A percentile compares a stretch with the other conserved stretches of the same genome.
Conservation (phyloP, 1,139 yeast genomes). For the Geotrichum macrosporum region DNA sequence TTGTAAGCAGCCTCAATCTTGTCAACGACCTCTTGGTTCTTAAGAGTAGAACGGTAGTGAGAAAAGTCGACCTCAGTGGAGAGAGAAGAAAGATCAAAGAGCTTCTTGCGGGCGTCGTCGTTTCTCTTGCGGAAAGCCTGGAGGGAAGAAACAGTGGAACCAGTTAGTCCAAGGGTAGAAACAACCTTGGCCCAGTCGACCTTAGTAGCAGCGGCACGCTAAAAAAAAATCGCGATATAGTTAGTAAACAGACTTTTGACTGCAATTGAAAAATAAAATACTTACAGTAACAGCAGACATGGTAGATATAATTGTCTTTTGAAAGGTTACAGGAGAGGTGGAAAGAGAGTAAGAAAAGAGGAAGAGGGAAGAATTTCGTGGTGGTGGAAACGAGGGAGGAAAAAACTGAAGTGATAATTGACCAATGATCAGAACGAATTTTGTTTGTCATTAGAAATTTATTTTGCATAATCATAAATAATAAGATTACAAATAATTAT, state of each 20-base stretch:
- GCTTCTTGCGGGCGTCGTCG: constrained; percentile 90
- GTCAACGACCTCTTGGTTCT: constrained; percentile 74
- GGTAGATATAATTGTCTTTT: not conserved
- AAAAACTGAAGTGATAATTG: not conserved
- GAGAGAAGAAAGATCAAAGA: constrained; percentile 65
- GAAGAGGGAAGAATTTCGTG: constrained; percentile 1
- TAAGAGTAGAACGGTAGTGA: constrained; percentile 72
- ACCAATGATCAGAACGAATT: not conserved
- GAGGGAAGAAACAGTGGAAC: constrained; percentile 82
- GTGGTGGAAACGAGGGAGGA: not conserved
- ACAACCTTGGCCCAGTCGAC: constrained; percentile 93
- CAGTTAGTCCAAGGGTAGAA: constrained; percentile 85
- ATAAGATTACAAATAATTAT: no score
- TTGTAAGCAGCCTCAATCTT: constrained; percentile 75
- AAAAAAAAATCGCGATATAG: constrained; percentile 1
- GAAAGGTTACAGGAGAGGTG: constrained; percentile 2
- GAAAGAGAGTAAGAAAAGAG: constrained; percentile 10
- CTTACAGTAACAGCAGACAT: constrained; percentile 22
- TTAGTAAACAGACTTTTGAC: not conserved
- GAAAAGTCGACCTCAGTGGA: constrained; percentile 74
- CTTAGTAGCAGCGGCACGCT: constrained; percentile 62
- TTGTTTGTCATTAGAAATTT: not conserved
- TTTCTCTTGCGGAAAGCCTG: constrained; percentile 96
- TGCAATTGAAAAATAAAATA: not conserved
- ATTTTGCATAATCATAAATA: not conserved